A percentile compares a stretch with the other conserved stretches of the same genome.
phyloP scores from a whole-genome alignment of 192 early-diverging fungal genomes.

The Fimicolochytrium jonesii region DNA sequence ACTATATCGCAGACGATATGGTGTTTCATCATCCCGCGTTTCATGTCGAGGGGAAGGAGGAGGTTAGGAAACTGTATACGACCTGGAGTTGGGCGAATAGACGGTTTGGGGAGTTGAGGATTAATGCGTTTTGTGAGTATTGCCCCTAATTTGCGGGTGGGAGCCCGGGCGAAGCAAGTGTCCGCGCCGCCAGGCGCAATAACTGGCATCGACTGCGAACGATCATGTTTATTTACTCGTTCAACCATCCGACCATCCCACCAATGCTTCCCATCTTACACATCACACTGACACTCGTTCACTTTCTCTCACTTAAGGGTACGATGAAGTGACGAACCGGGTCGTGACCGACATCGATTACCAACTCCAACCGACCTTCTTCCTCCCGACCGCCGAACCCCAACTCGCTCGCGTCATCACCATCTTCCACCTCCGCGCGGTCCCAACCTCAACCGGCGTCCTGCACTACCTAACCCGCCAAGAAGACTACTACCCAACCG shows the following conservation, averaged over 20 bases:
- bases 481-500: constrained; percentile 19
- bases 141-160: too few species aligned
- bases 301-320: too few species aligned
- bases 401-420: constrained; percentile 12
- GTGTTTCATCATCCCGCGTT: constrained; percentile 15
- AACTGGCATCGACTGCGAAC: too few species aligned
- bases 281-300: too few species aligned
- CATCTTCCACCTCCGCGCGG: not conserved
- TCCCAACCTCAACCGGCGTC: not conserved
- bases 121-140: not conserved
- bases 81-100: constrained; percentile 11
- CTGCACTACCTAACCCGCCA: not conserved
- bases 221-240: too few species aligned
- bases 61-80: constrained; percentile 3
- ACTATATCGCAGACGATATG: not conserved
- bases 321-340: not conserved
- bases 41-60: constrained; percentile 5
- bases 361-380: constrained; percentile 11
- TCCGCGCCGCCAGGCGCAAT: too few species aligned
- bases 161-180: too few species aligned
- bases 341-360: constrained; percentile 16
- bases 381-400: not conserved
- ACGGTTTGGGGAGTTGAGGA: not conserved
- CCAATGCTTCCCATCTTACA: too few species aligned
- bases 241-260: too few species aligned